These are phyloP conservation scores for Ogataea trehaloabstinens DNA, from an alignment of 805 yeast genomes.

Conservation along the genomic window DNA sequence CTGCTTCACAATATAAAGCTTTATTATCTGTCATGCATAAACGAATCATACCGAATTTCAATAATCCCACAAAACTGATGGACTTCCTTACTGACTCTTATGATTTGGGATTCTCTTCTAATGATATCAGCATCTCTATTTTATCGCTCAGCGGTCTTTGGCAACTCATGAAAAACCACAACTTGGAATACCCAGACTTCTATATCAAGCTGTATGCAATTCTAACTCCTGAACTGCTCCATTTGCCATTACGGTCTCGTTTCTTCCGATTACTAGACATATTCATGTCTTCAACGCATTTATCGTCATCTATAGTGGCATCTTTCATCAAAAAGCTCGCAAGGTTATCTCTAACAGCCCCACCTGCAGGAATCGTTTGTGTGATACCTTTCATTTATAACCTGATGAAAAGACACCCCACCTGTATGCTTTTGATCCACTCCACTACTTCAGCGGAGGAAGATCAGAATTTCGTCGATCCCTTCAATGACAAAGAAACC, in stretches of 20 bases:
- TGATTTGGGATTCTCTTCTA: conserved; percentile 37
- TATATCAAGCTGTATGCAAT: conserved; percentile 78
- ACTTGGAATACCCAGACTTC: conserved; percentile 90
- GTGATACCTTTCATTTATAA: conserved; percentile 91
- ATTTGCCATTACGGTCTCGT: conserved; percentile 77
- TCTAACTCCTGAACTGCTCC: conserved; percentile 71
- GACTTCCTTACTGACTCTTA: conserved; percentile 91
- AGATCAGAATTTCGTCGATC: conserved; percentile 45
- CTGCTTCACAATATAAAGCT: conserved; percentile 59
- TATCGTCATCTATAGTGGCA: conserved; percentile 80
- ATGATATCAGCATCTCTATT: conserved; percentile 41
- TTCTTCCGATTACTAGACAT: conserved; percentile 84
- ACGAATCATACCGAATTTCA: conserved; percentile 76
- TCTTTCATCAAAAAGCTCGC: conserved; percentile 85
- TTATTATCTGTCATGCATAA: conserved; percentile 74
- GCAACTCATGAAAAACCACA: conserved; percentile 75
- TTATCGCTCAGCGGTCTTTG: conserved; percentile 85
- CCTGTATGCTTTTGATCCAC: conserved; percentile 89
- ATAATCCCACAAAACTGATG: conserved; percentile 81
- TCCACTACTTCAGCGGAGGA: conserved; percentile 35
- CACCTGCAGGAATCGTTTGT: conserved; percentile 86
- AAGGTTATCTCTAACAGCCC: conserved; percentile 68
- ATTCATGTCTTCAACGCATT: conserved; percentile 82
- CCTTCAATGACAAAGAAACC: conserved; percentile 57
- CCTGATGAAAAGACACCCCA: conserved; percentile 85